These are phyloP conservation scores for Aeschynomene evenia DNA, from an alignment of 306 rosid genomes.

Conservation along the genomic window DNA sequence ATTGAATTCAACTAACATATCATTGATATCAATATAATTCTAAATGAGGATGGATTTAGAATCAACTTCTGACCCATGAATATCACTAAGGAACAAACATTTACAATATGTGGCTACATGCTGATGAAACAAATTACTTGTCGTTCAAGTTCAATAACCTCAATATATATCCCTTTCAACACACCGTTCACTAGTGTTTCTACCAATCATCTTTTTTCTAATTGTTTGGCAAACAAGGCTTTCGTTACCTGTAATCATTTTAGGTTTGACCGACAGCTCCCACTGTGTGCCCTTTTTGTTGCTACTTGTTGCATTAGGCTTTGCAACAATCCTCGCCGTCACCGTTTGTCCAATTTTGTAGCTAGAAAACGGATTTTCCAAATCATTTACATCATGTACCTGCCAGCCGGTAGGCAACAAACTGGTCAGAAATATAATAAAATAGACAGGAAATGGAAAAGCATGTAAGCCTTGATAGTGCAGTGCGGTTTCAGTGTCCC, in stretches of 20 bases:
- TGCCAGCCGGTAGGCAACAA: conserved; percentile 38
- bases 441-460: neutral
- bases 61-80: neutral
- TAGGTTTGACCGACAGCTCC: conserved; percentile 77
- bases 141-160: neutral
- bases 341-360: conserved; percentile 80
- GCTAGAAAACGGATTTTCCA: conserved; percentile 66
- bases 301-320: conserved; percentile 52
- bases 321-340: conserved; percentile 67
- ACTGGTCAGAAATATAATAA: neutral
- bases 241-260: conserved; percentile 54
- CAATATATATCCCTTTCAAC: neutral
- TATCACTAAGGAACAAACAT: neutral
- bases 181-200: neutral
- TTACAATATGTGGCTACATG: neutral
- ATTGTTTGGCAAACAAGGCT: neutral
- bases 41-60: neutral
- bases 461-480: neutral
- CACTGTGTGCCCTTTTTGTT: conserved; percentile 52
- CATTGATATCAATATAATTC: neutral
- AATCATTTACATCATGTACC: conserved; percentile 54
- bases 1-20: neutral
- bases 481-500: neutral
- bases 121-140: conserved; percentile 11
- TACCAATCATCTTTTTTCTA: neutral